Evolutionary conservation across 23 red algal genomes (phyloP).

Genomic region (Gracilaria gracilis): DNA sequence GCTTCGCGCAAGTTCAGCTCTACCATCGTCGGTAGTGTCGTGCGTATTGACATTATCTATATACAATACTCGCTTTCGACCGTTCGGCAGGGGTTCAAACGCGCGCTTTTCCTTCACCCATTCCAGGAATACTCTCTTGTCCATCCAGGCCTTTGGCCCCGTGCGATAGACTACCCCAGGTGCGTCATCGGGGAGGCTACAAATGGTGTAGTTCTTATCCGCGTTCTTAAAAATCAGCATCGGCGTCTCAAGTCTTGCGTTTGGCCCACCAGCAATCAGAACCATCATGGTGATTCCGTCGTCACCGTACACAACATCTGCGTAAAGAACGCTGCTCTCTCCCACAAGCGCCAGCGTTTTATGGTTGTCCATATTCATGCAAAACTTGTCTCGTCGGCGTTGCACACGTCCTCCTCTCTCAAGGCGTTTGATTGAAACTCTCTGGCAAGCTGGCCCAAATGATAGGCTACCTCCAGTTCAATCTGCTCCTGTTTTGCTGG

Average conservation of each 20-base stretch:
- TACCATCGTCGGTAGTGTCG: not conserved
- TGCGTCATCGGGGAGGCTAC: not conserved
- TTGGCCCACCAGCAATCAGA: not conserved
- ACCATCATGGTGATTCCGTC: slow-evolving; percentile 36
- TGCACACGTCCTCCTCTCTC: slow-evolving; percentile 35
- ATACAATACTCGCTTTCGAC: slow-evolving; percentile 4
- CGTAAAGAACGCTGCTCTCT: slow-evolving; percentile 14
- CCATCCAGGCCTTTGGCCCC: slow-evolving; percentile 24
- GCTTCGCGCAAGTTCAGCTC: not conserved
- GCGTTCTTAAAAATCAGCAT: slow-evolving; percentile 30
- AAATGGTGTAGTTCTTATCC: slow-evolving; percentile 25
- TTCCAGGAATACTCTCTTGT: slow-evolving; percentile 29
- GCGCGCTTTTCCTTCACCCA: not conserved
- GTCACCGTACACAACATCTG: slow-evolving; percentile 27
- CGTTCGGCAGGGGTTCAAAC: slow-evolving; percentile 3
- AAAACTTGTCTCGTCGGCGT: slow-evolving; percentile 37
- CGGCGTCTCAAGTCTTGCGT: not conserved
- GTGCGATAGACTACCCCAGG: slow-evolving; percentile 17
- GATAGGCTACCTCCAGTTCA: slow-evolving; percentile 16
- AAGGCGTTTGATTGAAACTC: not conserved
- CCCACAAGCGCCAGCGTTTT: slow-evolving; percentile 50
- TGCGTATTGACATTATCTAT: slow-evolving; percentile 42
- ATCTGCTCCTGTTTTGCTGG: slow-evolving; percentile 17
- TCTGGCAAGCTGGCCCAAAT: not conserved
- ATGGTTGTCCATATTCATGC: not conserved